phyloP scores from a whole-genome alignment of 192 early-diverging fungal species.

The Thamnidium elegans region DNA sequence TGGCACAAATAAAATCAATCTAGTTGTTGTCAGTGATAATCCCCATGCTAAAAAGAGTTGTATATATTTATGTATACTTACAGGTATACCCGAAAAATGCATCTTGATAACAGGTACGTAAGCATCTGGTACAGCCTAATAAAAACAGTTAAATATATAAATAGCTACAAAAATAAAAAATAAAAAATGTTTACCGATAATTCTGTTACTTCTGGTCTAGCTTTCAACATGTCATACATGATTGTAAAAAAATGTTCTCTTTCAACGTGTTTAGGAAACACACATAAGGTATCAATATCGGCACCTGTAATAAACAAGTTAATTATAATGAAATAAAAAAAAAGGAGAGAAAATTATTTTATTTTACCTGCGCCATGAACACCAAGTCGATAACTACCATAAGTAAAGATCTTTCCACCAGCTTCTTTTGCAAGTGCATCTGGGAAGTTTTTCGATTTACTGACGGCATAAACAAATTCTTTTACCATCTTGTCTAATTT shows the following conservation, averaged over 20 bases:
- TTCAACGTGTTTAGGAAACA: conserved; percentile 84
- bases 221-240: conserved; percentile 84
- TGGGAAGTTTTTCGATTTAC: conserved; percentile 64
- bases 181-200: conserved; percentile 53
- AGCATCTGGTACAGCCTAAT: conserved; percentile 75
- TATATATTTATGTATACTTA: conserved; percentile 39
- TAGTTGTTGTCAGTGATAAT: conserved; percentile 26
- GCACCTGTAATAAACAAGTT: conserved; percentile 49
- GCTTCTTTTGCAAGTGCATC: conserved; percentile 82
- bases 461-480: conserved; percentile 85
- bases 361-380: conserved; percentile 84
- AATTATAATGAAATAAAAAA: neutral
- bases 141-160: no score
- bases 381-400: conserved; percentile 93
- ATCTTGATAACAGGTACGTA: conserved; percentile 96
- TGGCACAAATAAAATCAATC: conserved; percentile 94
- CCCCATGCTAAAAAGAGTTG: no score
- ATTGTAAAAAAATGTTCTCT: conserved; percentile 90
- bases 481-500: conserved; percentile 87
- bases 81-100: conserved; percentile 85
- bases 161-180: neutral
- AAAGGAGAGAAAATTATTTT: neutral
- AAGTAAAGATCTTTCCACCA: conserved; percentile 96
- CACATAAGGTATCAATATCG: conserved; percentile 99
- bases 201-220: conserved; percentile 81